Conservation (phyloP, 371 early-diverging fungal genomes). For the Apophysomyces elegans region DNA sequence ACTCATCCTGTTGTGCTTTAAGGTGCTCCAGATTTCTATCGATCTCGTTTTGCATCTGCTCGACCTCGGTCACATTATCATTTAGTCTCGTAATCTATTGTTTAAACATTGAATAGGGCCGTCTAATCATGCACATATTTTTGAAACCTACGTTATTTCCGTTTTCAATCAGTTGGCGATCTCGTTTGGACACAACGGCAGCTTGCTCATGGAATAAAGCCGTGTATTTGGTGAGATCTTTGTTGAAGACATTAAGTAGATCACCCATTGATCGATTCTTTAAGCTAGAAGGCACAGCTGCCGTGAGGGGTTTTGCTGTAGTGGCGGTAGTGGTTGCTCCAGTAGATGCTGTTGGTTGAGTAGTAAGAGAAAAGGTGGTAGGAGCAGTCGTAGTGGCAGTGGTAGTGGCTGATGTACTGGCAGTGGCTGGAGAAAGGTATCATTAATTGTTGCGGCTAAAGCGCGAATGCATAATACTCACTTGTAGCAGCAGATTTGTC, state of each 20-base stretch:
- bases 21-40: conserved; percentile 86
- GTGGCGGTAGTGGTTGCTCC: conserved; percentile 26
- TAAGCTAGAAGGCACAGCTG: conserved; percentile 57
- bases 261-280: conserved; percentile 89
- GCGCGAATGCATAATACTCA: not conserved
- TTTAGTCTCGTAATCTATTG: conserved; percentile 76
- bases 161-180: conserved; percentile 84
- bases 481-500: conserved; percentile 19
- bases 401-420: conserved; percentile 11
- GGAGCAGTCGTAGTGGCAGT: conserved; percentile 22
- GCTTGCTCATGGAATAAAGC: conserved; percentile 89
- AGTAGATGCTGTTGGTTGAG: conserved; percentile 29
- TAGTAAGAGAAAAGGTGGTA: conserved; percentile 27
- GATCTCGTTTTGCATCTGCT: conserved; percentile 77
- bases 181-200: conserved; percentile 83
- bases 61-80: conserved; percentile 72
- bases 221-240: conserved; percentile 78
- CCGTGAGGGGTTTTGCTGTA: conserved; percentile 34
- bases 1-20: conserved; percentile 84
- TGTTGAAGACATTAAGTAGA: conserved; percentile 85
- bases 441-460: conserved; percentile 19
- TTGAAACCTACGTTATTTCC: conserved; percentile 67
- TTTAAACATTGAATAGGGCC: not conserved
- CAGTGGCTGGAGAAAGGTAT: no score
- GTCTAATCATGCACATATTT: not conserved